Conservation (phyloP, 768 basidiomycete species). For the Termitomyces sp. region DNA sequence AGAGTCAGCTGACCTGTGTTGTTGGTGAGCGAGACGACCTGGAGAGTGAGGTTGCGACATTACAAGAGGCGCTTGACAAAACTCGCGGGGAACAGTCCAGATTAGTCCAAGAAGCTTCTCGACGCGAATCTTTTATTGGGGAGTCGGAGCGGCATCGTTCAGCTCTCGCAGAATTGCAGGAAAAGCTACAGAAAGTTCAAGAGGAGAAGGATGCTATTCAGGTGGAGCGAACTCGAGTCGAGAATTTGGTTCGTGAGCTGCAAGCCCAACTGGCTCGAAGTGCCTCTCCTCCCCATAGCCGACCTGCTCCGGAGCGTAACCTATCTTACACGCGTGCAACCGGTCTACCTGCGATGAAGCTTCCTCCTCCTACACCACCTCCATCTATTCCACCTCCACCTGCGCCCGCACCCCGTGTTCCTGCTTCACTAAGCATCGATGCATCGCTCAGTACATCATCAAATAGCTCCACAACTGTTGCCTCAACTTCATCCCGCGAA, state of each 20-base stretch:
- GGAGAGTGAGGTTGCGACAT: constrained; percentile 39
- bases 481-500: constrained; percentile 58
- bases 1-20: constrained; percentile 43
- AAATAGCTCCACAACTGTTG: constrained; percentile 43
- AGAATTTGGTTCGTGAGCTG: constrained; percentile 67
- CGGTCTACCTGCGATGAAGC: constrained; percentile 63
- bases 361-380: constrained; percentile 85
- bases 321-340: constrained; percentile 51
- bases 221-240: constrained; percentile 65
- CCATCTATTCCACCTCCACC: constrained; percentile 85
- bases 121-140: constrained; percentile 64
- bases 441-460: constrained; percentile 56
- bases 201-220: constrained; percentile 79
- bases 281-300: constrained; percentile 49
- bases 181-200: constrained; percentile 70
- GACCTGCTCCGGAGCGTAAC: constrained; percentile 46
- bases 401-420: constrained; percentile 63
- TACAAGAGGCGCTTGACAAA: constrained; percentile 55
- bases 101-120: constrained; percentile 67
- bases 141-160: constrained; percentile 79
- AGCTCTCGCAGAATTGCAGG: constrained; percentile 70
- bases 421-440: constrained; percentile 36
- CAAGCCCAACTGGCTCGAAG: constrained; percentile 68
- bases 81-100: constrained; percentile 55
- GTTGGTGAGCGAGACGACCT: constrained; percentile 41